Evolutionary conservation across 2,329 filamentous ascomycete species (phyloP).

Genomic region (Talaromyces sp.): DNA sequence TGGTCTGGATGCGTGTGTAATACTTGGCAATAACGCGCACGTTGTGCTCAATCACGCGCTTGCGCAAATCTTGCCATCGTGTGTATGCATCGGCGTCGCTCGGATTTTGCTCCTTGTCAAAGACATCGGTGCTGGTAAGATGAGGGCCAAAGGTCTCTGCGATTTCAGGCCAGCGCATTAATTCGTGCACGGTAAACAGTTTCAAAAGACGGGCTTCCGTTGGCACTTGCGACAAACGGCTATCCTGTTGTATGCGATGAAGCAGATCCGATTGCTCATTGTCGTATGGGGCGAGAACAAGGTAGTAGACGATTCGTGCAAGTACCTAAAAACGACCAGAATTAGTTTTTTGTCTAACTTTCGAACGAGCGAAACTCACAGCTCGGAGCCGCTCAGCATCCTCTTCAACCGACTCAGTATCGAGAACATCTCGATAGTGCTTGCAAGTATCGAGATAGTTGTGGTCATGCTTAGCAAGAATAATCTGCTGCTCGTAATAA

Average conservation of each 20-base stretch:
- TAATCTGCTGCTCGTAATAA: constrained; percentile 97
- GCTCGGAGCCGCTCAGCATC: constrained; percentile 81
- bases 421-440: constrained; percentile 92
- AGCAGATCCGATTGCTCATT: constrained; percentile 98
- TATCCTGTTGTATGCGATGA: constrained; percentile 84
- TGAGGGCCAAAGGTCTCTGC: constrained; percentile 84
- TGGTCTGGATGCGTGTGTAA: constrained; percentile 95
- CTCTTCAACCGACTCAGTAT: constrained; percentile 92
- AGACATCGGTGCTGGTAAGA: constrained; percentile 84
- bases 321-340: constrained; percentile 60
- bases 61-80: constrained; percentile 91
- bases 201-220: constrained; percentile 83
- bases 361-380: constrained; percentile 51
- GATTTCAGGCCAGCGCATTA: constrained; percentile 98
- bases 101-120: constrained; percentile 64
- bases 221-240: constrained; percentile 72
- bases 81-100: constrained; percentile 75
- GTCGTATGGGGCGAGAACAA: constrained; percentile 93
- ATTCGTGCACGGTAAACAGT: constrained; percentile 89
- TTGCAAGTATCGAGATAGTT: constrained; percentile 98
- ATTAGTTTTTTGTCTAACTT: neutral
- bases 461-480: constrained; percentile 89
- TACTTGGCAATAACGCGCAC: constrained; percentile 97
- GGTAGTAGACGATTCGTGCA: constrained; percentile 94
- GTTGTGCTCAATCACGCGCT: constrained; percentile 98